Base-by-base conservation (phyloP, 108 stramenopile species). In the Stephanodiscus minutulus region DNA sequence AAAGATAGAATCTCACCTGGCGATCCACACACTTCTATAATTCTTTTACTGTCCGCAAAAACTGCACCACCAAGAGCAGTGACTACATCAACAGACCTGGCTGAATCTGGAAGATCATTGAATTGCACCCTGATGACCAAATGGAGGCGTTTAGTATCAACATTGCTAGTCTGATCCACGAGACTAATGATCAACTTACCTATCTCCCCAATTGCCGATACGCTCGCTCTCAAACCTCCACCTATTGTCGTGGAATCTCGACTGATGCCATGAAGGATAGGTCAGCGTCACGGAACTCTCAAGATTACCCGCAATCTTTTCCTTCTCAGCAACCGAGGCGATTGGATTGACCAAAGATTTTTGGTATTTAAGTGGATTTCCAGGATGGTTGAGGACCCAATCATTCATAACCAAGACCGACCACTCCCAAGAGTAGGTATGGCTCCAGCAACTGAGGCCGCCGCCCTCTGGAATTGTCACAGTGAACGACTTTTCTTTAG, bases 11-110 rank as follows among this genome's bases (percentile, higher is more conserved):
- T 11, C 39, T 41, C 39, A 41, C 82, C 82, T 28, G 71, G 77
- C 15, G 67, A 70, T 5, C 68, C 73, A 66, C 82, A 83, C 31
- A 73, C 70, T 69, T 77, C 67, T 17, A 77, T 48, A 0, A 65
- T 55, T 17, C 47, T 63, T 53, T 50, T 58, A 50, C 58, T 72
- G 41, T 49, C 43, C 1, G 62, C 70, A 71, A 59, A 21, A 55
- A 77, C 36, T 6, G 68, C 25, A 7, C 64, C 70, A 47, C 75
- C 75, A 36, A 70, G 61, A 5, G 37, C 49, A 8, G 17, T 63
- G 25, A 70, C 50, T 29, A 54, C 73, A 2, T 57, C 56, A 37
- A 28, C 44, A 58, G 64, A 66, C 47, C 65, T 74, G 57, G 73
- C 73, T 29, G 64, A 49, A 20, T 54, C 36, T 58, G 73, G 73